phyloP scores from a whole-genome alignment of 345 rosid species.

The Turritis glabra region DNA sequence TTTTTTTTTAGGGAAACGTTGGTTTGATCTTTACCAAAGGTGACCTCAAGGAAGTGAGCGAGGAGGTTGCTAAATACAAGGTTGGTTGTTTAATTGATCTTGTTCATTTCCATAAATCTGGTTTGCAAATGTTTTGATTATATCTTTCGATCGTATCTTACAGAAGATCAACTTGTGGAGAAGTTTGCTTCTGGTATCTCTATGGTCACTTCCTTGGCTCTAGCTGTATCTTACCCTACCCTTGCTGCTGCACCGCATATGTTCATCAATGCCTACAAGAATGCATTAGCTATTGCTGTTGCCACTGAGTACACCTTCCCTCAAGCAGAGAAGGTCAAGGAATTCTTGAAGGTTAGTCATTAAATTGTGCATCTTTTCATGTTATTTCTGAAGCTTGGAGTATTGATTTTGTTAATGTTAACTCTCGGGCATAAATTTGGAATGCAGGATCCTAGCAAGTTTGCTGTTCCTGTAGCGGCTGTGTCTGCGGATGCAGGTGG shows the following conservation, averaged over 20 bases:
- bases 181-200: conserved; percentile 86
- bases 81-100: conserved; percentile 38
- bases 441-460: conserved; percentile 45
- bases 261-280: conserved; percentile 85
- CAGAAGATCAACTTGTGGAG: conserved; percentile 73
- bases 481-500: conserved; percentile 38
- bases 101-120: background rate
- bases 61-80: conserved; percentile 95
- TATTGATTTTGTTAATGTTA: background rate
- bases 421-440: background rate
- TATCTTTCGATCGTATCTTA: conserved; percentile 29
- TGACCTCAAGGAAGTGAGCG: conserved; percentile 95
- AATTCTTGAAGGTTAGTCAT: conserved; percentile 63
- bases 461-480: conserved; percentile 35
- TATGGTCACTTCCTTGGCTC: conserved; percentile 78
- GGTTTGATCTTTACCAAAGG: conserved; percentile 97
- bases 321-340: conserved; percentile 90
- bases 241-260: conserved; percentile 74
- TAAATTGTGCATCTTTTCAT: no score
- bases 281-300: conserved; percentile 65
- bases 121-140: background rate
- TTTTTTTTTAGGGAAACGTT: conserved; percentile 70
- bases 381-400: background rate
- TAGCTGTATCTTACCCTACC: conserved; percentile 76
- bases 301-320: conserved; percentile 81